Conservation (phyloP, 345 rosid species). For the Zanthoxylum bungeanum region DNA sequence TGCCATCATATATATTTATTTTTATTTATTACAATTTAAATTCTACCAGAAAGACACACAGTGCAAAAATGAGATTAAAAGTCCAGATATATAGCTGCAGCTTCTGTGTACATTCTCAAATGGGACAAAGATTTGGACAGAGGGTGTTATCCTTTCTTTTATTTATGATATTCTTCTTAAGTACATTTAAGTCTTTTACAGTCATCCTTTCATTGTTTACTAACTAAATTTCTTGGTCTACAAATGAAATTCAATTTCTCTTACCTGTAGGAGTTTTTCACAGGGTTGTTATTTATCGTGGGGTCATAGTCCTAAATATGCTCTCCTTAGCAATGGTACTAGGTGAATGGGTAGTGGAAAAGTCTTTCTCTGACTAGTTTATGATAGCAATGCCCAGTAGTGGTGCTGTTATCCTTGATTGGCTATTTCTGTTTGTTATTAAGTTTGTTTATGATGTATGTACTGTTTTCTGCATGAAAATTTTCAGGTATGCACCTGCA, state of each 20-base stretch:
- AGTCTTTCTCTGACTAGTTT: neutral
- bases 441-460: neutral
- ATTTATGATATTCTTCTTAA: neutral
- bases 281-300: neutral
- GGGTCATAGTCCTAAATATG: neutral
- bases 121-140: no score
- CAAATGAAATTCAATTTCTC: neutral
- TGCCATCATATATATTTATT: no score
- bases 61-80: neutral
- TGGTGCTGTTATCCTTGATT: neutral
- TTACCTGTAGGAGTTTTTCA: neutral
- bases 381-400: neutral
- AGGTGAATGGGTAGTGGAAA: neutral
- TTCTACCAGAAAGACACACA: neutral
- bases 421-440: neutral
- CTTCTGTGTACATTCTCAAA: neutral
- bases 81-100: neutral
- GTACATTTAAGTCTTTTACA: neutral
- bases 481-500: conserved; percentile 92
- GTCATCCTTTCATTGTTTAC: neutral
- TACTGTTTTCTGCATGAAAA: neutral
- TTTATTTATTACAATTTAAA: neutral
- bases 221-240: neutral
- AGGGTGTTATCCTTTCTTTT: neutral
- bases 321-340: neutral